Evolutionary conservation across 78 protist genomes (phyloP).

Genomic region (Polysphondylium violaceum): DNA sequence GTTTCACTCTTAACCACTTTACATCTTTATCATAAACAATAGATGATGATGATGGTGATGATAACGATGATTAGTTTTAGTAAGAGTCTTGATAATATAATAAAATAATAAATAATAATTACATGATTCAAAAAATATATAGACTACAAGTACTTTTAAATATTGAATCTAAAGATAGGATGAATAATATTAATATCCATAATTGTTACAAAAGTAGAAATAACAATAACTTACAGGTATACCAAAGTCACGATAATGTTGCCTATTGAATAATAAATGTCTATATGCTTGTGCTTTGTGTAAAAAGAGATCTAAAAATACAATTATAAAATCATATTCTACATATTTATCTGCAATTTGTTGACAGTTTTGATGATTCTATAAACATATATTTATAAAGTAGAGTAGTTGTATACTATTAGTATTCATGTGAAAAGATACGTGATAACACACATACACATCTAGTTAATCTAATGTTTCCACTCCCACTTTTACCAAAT

Average conservation of each 20-base stretch:
- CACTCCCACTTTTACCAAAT: constrained; percentile 75
- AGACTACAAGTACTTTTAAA: constrained; percentile 59
- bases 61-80: neutral
- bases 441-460: constrained; percentile 37
- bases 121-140: constrained; percentile 76
- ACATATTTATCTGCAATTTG: constrained; percentile 83
- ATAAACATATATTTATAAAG: neutral
- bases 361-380: constrained; percentile 16
- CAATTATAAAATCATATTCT: constrained; percentile 79
- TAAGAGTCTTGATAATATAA: neutral
- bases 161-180: constrained; percentile 32
- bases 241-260: constrained; percentile 52
- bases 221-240: constrained; percentile 19
- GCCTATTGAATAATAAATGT: constrained; percentile 66
- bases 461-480: constrained; percentile 62
- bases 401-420: neutral
- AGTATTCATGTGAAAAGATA: neutral
- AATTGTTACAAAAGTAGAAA: neutral
- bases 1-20: constrained; percentile 69
- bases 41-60: neutral
- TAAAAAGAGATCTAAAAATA: constrained; percentile 71
- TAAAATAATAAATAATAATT: neutral
- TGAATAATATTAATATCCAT: neutral
- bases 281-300: constrained; percentile 79
- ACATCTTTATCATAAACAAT: constrained; percentile 14